These are phyloP conservation scores for Solanum lycopersicoides DNA, from an alignment of 257 asterid genomes.

Conservation along the genomic window DNA sequence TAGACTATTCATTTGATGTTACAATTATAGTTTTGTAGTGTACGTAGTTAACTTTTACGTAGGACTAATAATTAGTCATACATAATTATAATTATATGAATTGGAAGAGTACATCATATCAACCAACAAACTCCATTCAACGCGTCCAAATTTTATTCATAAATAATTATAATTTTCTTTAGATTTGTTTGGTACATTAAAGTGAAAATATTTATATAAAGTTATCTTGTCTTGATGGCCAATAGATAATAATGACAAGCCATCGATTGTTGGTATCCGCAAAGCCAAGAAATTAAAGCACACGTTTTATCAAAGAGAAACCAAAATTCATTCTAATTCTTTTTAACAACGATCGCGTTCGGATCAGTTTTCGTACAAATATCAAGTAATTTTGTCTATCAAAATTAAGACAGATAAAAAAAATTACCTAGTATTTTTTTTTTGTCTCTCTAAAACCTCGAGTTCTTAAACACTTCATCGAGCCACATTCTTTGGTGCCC, in stretches of 20 bases:
- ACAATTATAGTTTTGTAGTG: not conserved
- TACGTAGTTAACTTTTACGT: not conserved
- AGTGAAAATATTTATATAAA: not conserved
- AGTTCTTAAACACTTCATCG: not conserved
- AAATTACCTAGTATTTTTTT: rapidly evolving
- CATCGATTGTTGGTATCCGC: not conserved
- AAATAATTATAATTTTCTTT: not conserved
- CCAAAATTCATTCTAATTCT: not conserved
- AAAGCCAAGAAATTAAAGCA: not conserved
- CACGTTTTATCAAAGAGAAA: not conserved
- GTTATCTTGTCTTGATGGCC: not conserved
- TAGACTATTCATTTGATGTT: not conserved
- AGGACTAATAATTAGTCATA: not conserved
- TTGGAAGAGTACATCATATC: not conserved
- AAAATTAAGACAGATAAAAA: rapidly evolving
- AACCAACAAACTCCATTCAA: not conserved
- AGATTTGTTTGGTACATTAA: not conserved
- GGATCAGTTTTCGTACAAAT: too few species aligned
- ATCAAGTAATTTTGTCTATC: too few species aligned
- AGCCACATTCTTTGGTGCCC: not conserved
- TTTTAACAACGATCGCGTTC: too few species aligned
- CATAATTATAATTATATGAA: too few species aligned
- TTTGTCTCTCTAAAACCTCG: too few species aligned
- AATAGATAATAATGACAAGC: not conserved
- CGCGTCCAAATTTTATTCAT: not conserved